Evolutionary conservation across 1,139 yeast genomes (phyloP).

Genomic region (Schizosaccharomyces versatilis): DNA sequence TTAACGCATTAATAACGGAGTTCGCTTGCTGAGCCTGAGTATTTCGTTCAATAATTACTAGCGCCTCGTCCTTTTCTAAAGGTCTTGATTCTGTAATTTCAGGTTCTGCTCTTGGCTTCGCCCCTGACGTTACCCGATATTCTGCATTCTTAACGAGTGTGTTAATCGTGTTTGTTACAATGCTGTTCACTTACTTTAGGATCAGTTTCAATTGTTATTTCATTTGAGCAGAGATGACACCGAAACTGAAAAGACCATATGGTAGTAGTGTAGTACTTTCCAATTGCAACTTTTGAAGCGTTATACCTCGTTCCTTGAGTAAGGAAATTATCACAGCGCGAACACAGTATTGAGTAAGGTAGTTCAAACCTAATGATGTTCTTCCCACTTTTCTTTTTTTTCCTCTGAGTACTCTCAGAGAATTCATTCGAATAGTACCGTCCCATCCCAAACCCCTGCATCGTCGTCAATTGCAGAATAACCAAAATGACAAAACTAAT

Average conservation of each 20-base stretch:
- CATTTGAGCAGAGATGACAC: conserved; percentile 17
- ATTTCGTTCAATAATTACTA: conserved; percentile 11
- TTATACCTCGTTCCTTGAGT: conserved; percentile 20
- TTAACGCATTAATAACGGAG: not conserved
- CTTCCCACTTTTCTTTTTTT: conserved; percentile 15
- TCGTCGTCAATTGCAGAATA: not conserved
- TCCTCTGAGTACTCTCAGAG: conserved; percentile 17
- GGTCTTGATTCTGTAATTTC: not conserved
- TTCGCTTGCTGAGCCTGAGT: conserved; percentile 4
- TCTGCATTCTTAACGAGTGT: conserved; percentile 12
- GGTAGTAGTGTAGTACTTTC: conserved; percentile 17
- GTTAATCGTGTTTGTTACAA: not conserved
- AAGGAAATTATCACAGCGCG: conserved; percentile 15
- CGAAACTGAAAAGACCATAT: conserved; percentile 18
- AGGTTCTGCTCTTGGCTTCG: conserved; percentile 11
- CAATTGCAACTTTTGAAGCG: conserved; percentile 18
- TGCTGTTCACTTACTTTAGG: conserved; percentile 14
- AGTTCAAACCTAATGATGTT: conserved; percentile 18
- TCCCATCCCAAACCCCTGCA: conserved; percentile 16
- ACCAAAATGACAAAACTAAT: not conserved
- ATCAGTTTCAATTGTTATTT: conserved; percentile 18
- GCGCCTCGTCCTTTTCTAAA: conserved; percentile 11
- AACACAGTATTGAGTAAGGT: conserved; percentile 18
- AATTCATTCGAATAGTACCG: conserved; percentile 21
- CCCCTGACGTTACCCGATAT: conserved; percentile 17